Percentiles rank a stretch among this genome's conserved stretches.
Conservation (phyloP, 176 grass and related monocot species). For the Raddia guianensis region DNA sequence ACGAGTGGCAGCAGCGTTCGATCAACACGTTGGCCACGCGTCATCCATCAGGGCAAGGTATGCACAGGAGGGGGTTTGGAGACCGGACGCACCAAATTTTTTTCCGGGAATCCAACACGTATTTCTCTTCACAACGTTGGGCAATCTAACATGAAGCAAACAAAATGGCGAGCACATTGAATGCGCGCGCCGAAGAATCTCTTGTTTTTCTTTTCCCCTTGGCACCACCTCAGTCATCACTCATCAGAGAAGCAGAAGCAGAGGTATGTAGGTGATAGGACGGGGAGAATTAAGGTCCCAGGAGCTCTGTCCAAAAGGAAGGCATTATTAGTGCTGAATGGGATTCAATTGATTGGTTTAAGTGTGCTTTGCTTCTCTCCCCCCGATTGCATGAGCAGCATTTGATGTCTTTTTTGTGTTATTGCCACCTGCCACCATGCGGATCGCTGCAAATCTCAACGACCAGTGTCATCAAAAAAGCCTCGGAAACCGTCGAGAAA, state of each 20-base stretch:
- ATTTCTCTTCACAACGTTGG: constrained; percentile 34
- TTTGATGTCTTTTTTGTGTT: constrained; percentile 27
- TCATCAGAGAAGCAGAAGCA: too few species aligned
- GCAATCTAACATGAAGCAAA: constrained; percentile 35
- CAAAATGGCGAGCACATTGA: constrained; percentile 50
- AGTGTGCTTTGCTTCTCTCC: not conserved
- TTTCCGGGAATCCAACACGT: constrained; percentile 42
- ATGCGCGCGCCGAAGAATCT: constrained; percentile 49
- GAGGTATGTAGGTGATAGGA: constrained; percentile 26
- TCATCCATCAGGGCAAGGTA: too few species aligned
- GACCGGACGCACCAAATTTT: too few species aligned
- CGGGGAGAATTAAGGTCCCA: too few species aligned
- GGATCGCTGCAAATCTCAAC: too few species aligned
- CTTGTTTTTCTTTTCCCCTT: constrained; percentile 1
- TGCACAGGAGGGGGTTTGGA: too few species aligned
- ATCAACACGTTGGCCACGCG: too few species aligned
- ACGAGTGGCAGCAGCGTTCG: too few species aligned
- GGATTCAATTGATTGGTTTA: constrained; percentile 45
- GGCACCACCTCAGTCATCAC: constrained; percentile 16
- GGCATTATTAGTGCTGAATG: constrained; percentile 45
- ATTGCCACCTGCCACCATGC: constrained; percentile 25
- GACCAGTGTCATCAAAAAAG: too few species aligned
- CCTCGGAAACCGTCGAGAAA: too few species aligned
- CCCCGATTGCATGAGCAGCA: constrained; percentile 29
- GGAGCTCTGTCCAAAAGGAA: too few species aligned